These are phyloP conservation scores for Gelatoporia subvermispora DNA, from an alignment of 768 basidiomycete species.

Conservation along the genomic window DNA sequence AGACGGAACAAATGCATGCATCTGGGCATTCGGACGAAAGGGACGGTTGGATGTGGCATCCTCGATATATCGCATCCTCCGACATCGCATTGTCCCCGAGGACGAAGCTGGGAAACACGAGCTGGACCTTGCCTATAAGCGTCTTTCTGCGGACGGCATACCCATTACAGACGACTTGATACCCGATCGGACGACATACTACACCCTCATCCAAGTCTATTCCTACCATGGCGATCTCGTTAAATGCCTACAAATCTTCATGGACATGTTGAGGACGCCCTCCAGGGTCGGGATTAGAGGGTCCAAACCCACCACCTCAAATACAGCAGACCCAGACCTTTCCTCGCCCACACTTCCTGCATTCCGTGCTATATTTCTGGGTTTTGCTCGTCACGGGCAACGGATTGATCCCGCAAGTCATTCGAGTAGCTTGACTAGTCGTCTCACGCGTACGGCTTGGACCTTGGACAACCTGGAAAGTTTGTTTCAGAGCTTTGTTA, in stretches of 20 bases:
- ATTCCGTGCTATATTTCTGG: conserved; percentile 72
- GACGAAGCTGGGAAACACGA: conserved; percentile 25
- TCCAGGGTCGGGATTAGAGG: no score
- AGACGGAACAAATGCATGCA: conserved; percentile 63
- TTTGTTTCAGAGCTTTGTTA: conserved; percentile 60
- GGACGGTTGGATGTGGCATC: conserved; percentile 50
- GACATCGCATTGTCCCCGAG: conserved; percentile 44
- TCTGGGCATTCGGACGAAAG: conserved; percentile 63
- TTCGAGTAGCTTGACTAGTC: neutral
- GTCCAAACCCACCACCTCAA: conserved; percentile 14
- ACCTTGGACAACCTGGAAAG: conserved; percentile 48
- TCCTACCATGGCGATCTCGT: conserved; percentile 67
- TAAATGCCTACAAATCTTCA: conserved; percentile 50
- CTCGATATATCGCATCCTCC: conserved; percentile 60
- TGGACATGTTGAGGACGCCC: conserved; percentile 53
- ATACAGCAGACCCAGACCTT: conserved; percentile 22
- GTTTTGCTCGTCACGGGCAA: conserved; percentile 59
- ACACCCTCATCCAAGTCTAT: conserved; percentile 60
- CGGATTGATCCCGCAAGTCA: conserved; percentile 6
- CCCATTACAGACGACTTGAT: conserved; percentile 34
- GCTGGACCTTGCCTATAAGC: conserved; percentile 25
- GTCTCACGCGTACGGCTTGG: conserved; percentile 36
- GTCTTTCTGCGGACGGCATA: conserved; percentile 42
- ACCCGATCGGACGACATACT: conserved; percentile 68
- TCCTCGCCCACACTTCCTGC: conserved; percentile 42